Conservation (phyloP, 257 asterid species). For the Catharanthus roseus region DNA sequence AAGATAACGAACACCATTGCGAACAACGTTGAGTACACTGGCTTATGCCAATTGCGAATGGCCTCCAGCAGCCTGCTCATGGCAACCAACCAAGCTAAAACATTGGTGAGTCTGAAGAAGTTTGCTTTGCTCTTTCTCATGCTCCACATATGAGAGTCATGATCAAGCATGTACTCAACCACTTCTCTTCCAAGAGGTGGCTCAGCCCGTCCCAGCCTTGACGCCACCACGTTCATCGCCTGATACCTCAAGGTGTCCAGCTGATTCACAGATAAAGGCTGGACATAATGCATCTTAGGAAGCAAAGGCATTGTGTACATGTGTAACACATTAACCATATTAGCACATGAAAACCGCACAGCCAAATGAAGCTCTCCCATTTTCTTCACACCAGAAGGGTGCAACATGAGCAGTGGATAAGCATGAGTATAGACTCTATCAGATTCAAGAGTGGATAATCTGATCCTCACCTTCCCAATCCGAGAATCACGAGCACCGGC, state of each 20-base stretch:
- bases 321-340: slow-evolving; percentile 64
- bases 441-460: slow-evolving; percentile 75
- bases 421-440: slow-evolving; percentile 77
- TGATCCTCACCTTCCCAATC: slow-evolving; percentile 72
- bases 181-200: slow-evolving; percentile 82
- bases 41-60: slow-evolving; percentile 58
- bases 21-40: slow-evolving; percentile 51
- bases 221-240: slow-evolving; percentile 76
- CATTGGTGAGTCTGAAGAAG: slow-evolving; percentile 68
- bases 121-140: slow-evolving; percentile 94
- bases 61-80: slow-evolving; percentile 45
- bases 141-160: slow-evolving; percentile 91
- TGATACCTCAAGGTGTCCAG: slow-evolving; percentile 65
- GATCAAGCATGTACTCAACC: slow-evolving; percentile 93
- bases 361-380: slow-evolving; percentile 95
- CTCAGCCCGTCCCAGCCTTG: slow-evolving; percentile 69
- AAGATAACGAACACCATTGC: slow-evolving; percentile 34
- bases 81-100: slow-evolving; percentile 53
- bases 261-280: slow-evolving; percentile 70
- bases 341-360: slow-evolving; percentile 69
- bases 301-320: slow-evolving; percentile 65
- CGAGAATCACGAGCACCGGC: slow-evolving; percentile 47
- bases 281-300: slow-evolving; percentile 89
- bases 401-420: slow-evolving; percentile 75
- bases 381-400: slow-evolving; percentile 79